Percentiles rank a stretch among this genome's conserved stretches.
Evolutionary conservation across 2,329 filamentous ascomycete species (phyloP).

Genomic region (Emydomyces testavorans): DNA sequence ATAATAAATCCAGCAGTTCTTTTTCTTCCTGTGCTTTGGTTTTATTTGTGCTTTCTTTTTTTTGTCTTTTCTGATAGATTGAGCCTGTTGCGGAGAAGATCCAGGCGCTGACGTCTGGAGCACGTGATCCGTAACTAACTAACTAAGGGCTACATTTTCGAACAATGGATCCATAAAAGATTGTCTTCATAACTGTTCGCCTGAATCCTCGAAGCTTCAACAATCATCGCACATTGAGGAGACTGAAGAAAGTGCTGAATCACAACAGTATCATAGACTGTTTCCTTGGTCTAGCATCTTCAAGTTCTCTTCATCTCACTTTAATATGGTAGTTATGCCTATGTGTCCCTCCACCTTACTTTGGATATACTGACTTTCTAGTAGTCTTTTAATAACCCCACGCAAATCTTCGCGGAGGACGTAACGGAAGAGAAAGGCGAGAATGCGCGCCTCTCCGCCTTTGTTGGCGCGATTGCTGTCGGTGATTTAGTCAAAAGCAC

Average conservation of each 20-base stretch:
- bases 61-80: too few species aligned
- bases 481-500: constrained; percentile 97
- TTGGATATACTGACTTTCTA: constrained; percentile 5
- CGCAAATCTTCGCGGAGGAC: constrained; percentile 95
- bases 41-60: too few species aligned
- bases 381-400: constrained; percentile 53
- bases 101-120: too few species aligned
- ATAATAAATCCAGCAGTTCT: too few species aligned
- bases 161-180: too few species aligned
- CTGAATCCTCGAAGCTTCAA: not conserved
- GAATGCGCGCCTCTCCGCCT: constrained; percentile 96
- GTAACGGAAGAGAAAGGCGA: constrained; percentile 97
- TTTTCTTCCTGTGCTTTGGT: too few species aligned
- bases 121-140: too few species aligned
- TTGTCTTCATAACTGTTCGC: too few species aligned
- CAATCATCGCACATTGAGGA: not conserved
- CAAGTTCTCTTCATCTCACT: not conserved
- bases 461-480: constrained; percentile 95
- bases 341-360: not conserved
- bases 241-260: too few species aligned
- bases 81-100: too few species aligned
- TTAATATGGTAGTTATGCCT: constrained; percentile 14
- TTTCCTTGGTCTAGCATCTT: not conserved
- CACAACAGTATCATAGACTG: too few species aligned
- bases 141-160: too few species aligned